phyloP scores from a whole-genome alignment of 768 basidiomycete species.

The Mycena olivaceomarginata region DNA sequence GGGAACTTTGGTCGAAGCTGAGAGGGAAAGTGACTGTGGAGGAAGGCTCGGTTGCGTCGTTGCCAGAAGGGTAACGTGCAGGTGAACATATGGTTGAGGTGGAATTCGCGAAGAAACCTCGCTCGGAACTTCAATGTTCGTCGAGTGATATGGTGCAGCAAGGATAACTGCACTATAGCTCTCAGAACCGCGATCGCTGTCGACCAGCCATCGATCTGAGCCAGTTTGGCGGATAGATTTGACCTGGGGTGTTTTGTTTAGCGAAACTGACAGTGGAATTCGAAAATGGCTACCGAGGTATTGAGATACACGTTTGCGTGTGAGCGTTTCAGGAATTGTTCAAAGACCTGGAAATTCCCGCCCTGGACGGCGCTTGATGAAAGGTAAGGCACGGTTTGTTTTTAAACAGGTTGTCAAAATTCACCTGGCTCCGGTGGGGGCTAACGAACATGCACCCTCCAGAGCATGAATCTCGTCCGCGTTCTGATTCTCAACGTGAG shows the following conservation, averaged over 20 bases:
- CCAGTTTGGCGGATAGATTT: constrained; percentile 66
- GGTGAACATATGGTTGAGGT: constrained; percentile 84
- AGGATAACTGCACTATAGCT: constrained; percentile 88
- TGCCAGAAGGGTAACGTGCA: constrained; percentile 93
- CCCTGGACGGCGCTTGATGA: constrained; percentile 70
- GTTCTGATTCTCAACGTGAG: constrained; percentile 64
- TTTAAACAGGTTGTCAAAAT: background rate
- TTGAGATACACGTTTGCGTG: constrained; percentile 82
- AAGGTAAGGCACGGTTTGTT: background rate
- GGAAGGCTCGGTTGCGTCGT: constrained; percentile 80
- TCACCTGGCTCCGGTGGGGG: constrained; percentile 75
- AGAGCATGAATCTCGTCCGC: constrained; percentile 85
- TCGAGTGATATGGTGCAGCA: constrained; percentile 89
- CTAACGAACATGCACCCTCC: constrained; percentile 83
- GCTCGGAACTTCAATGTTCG: constrained; percentile 72
- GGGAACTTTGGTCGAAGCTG: constrained; percentile 67
- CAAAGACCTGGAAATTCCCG: constrained; percentile 92
- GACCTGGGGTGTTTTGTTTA: constrained; percentile 62
- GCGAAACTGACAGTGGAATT: constrained; percentile 7
- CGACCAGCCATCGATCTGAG: constrained; percentile 72
- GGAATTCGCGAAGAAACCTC: constrained; percentile 74
- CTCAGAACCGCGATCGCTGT: constrained; percentile 65
- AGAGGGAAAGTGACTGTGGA: constrained; percentile 82
- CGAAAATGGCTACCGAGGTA: constrained; percentile 71
- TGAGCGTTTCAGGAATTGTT: constrained; percentile 84